Evolutionary conservation across 192 early-diverging fungal genomes (phyloP).

Genomic region (Coemansia sp.): DNA sequence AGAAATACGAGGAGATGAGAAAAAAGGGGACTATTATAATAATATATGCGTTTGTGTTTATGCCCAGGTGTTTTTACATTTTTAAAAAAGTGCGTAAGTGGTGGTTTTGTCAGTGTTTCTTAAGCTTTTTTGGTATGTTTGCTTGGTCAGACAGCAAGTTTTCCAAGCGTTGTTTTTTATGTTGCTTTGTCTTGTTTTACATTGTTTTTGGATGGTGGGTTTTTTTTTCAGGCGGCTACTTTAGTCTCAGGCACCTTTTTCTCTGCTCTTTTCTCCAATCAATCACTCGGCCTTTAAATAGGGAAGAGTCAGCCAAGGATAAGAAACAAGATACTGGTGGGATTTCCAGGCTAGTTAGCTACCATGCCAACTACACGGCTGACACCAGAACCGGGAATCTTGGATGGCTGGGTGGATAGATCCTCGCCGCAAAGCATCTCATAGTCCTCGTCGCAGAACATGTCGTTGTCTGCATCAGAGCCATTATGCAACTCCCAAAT

Average conservation of each 20-base stretch:
- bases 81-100: background rate
- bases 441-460: too few species aligned
- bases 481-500: constrained; percentile 39
- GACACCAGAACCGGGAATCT: background rate
- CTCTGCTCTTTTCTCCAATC: background rate
- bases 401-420: background rate
- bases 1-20: background rate
- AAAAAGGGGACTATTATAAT: background rate
- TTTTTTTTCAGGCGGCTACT: background rate
- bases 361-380: background rate
- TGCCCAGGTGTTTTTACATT: background rate
- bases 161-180: too few species aligned
- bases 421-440: background rate
- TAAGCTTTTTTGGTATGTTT: background rate
- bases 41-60: too few species aligned
- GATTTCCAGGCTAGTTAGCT: background rate
- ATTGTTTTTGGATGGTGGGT: too few species aligned
- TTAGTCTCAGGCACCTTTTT: background rate
- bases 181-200: too few species aligned
- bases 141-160: background rate
- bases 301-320: too few species aligned
- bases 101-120: background rate
- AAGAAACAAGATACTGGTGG: too few species aligned
- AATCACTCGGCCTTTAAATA: background rate
- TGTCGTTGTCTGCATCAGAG: constrained; percentile 14